phyloP scores from a whole-genome alignment of 2,329 filamentous ascomycete species.

The Fusarium graminum region DNA sequence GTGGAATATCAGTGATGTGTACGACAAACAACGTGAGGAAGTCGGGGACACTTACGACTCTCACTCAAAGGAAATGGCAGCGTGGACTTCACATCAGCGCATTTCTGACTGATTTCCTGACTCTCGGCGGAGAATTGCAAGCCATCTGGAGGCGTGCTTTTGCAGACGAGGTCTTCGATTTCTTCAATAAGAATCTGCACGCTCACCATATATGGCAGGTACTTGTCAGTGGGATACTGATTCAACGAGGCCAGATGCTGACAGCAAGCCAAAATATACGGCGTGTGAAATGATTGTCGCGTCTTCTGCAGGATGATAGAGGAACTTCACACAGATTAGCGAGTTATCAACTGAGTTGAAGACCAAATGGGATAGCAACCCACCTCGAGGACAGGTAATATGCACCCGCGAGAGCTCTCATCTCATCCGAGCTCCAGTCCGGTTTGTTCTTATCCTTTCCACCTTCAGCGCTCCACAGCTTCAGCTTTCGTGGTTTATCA shows the following conservation, averaged over 20 bases:
- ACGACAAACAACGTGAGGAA: fast-evolving
- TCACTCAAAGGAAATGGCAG: constrained; percentile 48
- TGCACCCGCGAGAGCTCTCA: constrained; percentile 47
- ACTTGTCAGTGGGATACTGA: constrained; percentile 44
- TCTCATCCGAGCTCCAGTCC: constrained; percentile 49
- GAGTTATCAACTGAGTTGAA: too few relatives aligned
- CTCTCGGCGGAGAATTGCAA: constrained; percentile 22
- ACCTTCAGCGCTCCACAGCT: constrained; percentile 46
- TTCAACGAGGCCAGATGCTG: constrained; percentile 34
- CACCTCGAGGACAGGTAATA: constrained; percentile 52
- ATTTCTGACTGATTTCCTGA: constrained; percentile 23
- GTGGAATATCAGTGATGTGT: too few relatives aligned
- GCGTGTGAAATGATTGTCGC: constrained; percentile 41
- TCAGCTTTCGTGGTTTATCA: constrained; percentile 45
- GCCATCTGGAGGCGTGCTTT: not conserved
- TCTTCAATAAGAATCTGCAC: constrained; percentile 47
- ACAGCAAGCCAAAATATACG: constrained; percentile 47
- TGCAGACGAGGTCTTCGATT: constrained; percentile 43
- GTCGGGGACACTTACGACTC: constrained; percentile 43
- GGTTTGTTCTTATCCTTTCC: constrained; percentile 33
- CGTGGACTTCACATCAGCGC: constrained; percentile 34
- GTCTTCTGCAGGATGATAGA: constrained; percentile 51
- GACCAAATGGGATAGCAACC: fast-evolving
- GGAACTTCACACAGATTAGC: constrained; percentile 33
- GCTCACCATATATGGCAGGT: constrained; percentile 44